Conservation (phyloP, 441 rosid genomes). For the Theobroma grandiflorum region DNA sequence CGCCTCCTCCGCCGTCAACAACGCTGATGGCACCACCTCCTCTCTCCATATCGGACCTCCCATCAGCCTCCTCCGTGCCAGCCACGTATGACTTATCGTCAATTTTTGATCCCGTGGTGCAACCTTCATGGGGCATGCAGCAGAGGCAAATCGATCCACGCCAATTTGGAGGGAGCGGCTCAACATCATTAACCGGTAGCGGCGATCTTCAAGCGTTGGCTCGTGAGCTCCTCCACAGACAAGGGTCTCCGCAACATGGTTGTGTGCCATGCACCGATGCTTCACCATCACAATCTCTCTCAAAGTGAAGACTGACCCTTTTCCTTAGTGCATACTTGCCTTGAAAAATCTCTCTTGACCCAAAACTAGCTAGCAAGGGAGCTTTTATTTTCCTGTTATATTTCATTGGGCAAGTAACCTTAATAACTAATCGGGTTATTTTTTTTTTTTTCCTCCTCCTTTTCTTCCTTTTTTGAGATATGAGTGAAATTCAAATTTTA, state of each 20-base stretch:
- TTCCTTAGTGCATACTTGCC: slow-evolving; percentile 28
- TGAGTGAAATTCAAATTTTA: slow-evolving; percentile 12
- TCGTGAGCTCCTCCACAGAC: slow-evolving; percentile 65
- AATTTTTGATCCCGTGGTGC: slow-evolving; percentile 71
- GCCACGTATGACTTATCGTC: slow-evolving; percentile 60
- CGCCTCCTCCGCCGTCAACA: slow-evolving; percentile 51
- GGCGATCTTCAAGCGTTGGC: slow-evolving; percentile 79
- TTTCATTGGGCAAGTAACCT: slow-evolving; percentile 39
- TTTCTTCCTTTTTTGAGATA: not conserved
- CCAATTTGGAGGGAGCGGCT: slow-evolving; percentile 44
- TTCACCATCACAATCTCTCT: slow-evolving; percentile 47
- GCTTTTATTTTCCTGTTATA: slow-evolving; percentile 33
- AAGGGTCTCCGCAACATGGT: slow-evolving; percentile 46
- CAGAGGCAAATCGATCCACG: slow-evolving; percentile 67
- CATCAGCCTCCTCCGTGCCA: slow-evolving; percentile 57
- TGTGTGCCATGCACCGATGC: slow-evolving; percentile 44
- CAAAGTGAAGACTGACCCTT: slow-evolving; percentile 47
- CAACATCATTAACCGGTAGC: slow-evolving; percentile 41
- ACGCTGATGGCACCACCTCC: slow-evolving; percentile 40
- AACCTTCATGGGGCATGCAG: slow-evolving; percentile 69
- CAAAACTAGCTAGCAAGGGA: slow-evolving; percentile 22
- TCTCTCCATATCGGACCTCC: slow-evolving; percentile 75
- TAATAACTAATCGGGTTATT: slow-evolving; percentile 27
- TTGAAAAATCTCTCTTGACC: slow-evolving; percentile 22
- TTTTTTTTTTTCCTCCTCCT: not conserved